phyloP scores from a whole-genome alignment of 2,329 filamentous ascomycete species.

The Teratosphaeria viscida region DNA sequence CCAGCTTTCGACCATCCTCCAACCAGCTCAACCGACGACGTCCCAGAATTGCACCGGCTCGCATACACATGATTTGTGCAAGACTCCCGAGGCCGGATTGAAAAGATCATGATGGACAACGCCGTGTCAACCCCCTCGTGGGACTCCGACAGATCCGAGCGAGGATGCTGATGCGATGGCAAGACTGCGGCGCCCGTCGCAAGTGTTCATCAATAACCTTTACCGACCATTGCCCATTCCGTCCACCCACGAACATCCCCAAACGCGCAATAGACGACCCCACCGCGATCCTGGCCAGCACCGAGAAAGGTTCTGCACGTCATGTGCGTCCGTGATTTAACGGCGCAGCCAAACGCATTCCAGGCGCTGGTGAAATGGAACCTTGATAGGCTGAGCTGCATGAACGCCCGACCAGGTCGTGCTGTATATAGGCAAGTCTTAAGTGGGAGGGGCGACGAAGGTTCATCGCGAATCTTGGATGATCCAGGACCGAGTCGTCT shows the following conservation, averaged over 20 bases:
- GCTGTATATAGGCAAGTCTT: neutral
- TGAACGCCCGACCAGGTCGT: neutral
- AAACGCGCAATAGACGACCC: neutral
- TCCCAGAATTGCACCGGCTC: neutral
- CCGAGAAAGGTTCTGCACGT: neutral
- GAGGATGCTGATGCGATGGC: neutral
- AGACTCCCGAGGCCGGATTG: neutral
- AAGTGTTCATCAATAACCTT: neutral
- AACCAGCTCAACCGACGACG: neutral
- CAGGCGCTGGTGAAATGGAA: neutral
- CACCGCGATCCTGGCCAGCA: neutral
- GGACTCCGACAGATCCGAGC: neutral
- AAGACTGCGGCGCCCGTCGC: neutral
- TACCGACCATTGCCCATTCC: neutral
- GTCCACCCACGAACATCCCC: neutral
- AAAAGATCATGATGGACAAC: neutral
- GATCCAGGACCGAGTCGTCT: neutral
- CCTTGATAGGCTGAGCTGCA: neutral
- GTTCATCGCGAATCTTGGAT: neutral
- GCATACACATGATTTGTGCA: neutral
- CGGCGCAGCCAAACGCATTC: no score
- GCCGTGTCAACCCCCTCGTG: neutral
- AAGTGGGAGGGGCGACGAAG: neutral
- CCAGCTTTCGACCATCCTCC: neutral
- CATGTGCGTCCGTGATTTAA: neutral